Evolutionary conservation across 2,329 filamentous ascomycete genomes (phyloP), one percentile per base, ranked within the genome.

Genomic region (Botrytis sinoallii): DNA sequence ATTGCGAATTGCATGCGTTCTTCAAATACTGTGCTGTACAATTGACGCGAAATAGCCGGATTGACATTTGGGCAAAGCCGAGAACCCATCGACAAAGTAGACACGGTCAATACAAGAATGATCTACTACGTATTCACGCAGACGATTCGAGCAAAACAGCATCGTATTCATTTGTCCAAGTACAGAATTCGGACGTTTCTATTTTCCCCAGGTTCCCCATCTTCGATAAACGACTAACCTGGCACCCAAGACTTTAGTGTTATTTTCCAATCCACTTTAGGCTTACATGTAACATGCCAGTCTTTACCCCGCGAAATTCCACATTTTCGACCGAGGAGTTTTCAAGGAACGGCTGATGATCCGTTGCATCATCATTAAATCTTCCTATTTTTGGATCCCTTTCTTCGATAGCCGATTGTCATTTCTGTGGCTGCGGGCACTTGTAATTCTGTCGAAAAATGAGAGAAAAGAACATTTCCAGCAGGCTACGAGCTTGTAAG

Each of bases 281-380:
- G n/a, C 40, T 40, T 42, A n/a, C 59, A 61, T 38, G 32, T 61
- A 60, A 42, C 38, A 64, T 64, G 61, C 25, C 61, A 65, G 40
- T 65, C 61, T 29, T 46, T 65, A 70, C 67, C 67, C 67, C 67
- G 67, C 67, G 52, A 59, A 44, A 32, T n/a, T 32, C 67, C 38
- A 44, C 38, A 59, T 48, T 42, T 70, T 59, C n/a, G 61, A 29
- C 67, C 67, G 52, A 70, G 67, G 67, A 59, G 25, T 9, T 59
- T 69, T 69, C 25, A 29, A n/a, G 14, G 22, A 57, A 69, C 48
- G 16, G 29, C 35, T 22, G n/a, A 46, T 18, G 22, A 65, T 40
- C 40, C 12, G 20, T 46, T 20, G 29, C 40, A 44, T 42, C n/a
- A 46, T 65, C n/a, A 46, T 65, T 12, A 3, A 20, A 42, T 25